These are phyloP conservation scores for Pseudotsuga menziesii DNA, from an alignment of 75 land plant species.

Conservation along the genomic window DNA sequence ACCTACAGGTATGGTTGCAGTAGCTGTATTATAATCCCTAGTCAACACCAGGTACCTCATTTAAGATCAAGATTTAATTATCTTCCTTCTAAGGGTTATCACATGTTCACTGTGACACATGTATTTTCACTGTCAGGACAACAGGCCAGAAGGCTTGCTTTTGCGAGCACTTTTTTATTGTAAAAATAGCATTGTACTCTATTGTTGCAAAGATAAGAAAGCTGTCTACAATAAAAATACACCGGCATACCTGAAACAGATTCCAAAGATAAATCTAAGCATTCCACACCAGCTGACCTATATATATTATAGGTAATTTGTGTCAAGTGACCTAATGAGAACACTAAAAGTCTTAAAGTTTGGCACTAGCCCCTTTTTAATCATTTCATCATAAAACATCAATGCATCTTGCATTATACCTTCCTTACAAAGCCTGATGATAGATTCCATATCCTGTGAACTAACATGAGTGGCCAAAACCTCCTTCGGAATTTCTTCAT, in stretches of 20 bases:
- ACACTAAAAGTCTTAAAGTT: constrained; percentile 32
- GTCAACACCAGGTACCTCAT: too few species aligned
- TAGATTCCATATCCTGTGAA: constrained; percentile 20
- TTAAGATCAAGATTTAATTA: too few species aligned
- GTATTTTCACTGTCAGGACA: too few species aligned
- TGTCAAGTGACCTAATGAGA: constrained; percentile 25
- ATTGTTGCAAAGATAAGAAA: too few species aligned
- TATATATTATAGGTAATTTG: too few species aligned
- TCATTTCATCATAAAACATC: constrained; percentile 10
- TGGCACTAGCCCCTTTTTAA: constrained; percentile 1
- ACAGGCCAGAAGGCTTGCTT: too few species aligned
- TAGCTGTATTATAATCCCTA: too few species aligned
- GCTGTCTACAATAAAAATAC: neutral
- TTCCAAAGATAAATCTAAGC: constrained; percentile 66
- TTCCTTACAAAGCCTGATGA: constrained; percentile 47
- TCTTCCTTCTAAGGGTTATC: too few species aligned
- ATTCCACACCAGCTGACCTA: constrained; percentile 82
- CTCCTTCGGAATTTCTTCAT: constrained; percentile 13
- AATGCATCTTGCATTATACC: constrained; percentile 53
- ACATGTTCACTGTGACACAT: too few species aligned
- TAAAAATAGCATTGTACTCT: too few species aligned
- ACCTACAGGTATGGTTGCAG: too few species aligned
- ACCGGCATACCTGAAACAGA: constrained; percentile 53
- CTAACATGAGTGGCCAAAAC: neutral
- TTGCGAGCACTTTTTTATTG: too few species aligned